Base-by-base conservation (phyloP, 1,284 basidiomycete species). In the Pseudozyma flocculosa region DNA sequence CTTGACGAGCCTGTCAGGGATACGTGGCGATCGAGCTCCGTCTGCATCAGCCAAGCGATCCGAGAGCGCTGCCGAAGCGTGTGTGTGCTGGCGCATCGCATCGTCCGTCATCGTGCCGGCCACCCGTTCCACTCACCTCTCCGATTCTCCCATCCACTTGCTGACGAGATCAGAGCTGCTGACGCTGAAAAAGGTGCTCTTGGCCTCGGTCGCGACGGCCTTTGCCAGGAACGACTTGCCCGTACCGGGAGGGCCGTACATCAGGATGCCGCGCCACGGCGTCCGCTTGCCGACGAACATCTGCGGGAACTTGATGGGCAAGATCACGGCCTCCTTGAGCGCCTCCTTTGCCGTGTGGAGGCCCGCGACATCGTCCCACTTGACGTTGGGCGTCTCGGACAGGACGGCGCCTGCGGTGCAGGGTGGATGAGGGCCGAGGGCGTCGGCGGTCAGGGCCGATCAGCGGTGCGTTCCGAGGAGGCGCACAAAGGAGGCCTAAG, bases 61-160 rank as follows among this genome's bases (percentile, higher is more conserved):
- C n/a, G n/a, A n/a, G n/a, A n/a, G n/a, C n/a, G n/a, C n/a, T n/a
- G n/a, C n/a, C n/a, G n/a, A n/a, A n/a, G n/a, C n/a, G n/a, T n/a
- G n/a, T n/a, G n/a, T n/a, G n/a, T n/a, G n/a, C n/a, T n/a, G n/a
- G n/a, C n/a, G n/a, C n/a, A n/a, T n/a, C n/a, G n/a, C n/a, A n/a
- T n/a, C n/a, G n/a, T n/a, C n/a, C n/a, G n/a, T n/a, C n/a, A n/a
- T n/a, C n/a, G n/a, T n/a, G n/a, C n/a, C n/a, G n/a, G n/a, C n/a
- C n/a, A n/a, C n/a, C n/a, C n/a, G n/a, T n/a, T n/a, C n/a, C 47
- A 49, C 50, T 26, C 45, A 45, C 52, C 61, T 83, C 80, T 98
- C 94, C 19, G 90, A 93, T 80, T 98, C 94, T 66, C 94, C 94
- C 83, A 97, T 95, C 94, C 94, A 98, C 80, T 98, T 98, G 80